Conservation (phyloP, 2,329 filamentous ascomycete genomes). For the Diaporthe ampelina region DNA sequence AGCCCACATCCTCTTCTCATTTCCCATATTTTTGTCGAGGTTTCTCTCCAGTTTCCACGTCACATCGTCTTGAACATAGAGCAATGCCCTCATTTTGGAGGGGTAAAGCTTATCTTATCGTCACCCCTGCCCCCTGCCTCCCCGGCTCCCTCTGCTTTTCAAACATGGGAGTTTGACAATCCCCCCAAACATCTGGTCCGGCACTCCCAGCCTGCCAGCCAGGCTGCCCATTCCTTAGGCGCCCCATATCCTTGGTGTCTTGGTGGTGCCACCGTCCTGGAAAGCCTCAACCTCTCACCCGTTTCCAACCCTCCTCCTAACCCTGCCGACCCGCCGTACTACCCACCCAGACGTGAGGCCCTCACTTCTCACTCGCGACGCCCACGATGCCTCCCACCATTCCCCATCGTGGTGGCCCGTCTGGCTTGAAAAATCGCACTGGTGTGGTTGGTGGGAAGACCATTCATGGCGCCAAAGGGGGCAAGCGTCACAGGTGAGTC, state of each 20-base stretch:
- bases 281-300: neutral
- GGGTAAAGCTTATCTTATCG: slow-evolving; percentile 37
- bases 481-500: slow-evolving; percentile 49
- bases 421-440: slow-evolving; percentile 41
- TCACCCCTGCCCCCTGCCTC: neutral
- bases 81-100: slow-evolving; percentile 20
- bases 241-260: neutral
- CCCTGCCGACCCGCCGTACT: slow-evolving; percentile 8
- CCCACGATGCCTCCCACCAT: slow-evolving; percentile 48
- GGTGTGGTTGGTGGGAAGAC: slow-evolving; percentile 43
- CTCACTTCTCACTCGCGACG: neutral
- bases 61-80: neutral
- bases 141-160: neutral
- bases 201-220: neutral
- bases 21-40: neutral
- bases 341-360: neutral
- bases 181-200: neutral
- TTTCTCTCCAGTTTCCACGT: neutral
- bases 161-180: neutral
- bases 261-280: neutral
- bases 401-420: slow-evolving; percentile 50
- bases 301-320: slow-evolving; percentile 3
- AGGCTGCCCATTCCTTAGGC: neutral
- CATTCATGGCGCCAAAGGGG: slow-evolving; percentile 44
- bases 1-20: neutral